Evolutionary conservation across 2,329 filamentous ascomycete genomes (phyloP).

Genomic region (Penicillium sp.): DNA sequence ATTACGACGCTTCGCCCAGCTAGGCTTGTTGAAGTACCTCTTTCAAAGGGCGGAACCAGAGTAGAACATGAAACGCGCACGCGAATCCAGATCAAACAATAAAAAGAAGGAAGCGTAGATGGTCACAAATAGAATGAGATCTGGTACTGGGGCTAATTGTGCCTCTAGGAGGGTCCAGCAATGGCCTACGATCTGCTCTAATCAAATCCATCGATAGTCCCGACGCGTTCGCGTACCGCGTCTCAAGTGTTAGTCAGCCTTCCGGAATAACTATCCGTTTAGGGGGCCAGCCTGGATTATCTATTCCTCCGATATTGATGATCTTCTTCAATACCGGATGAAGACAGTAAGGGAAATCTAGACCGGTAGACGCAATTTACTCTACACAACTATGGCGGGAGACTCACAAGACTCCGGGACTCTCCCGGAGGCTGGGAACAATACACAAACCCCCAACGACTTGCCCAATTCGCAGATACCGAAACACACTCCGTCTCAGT

Average conservation of each 20-base stretch:
- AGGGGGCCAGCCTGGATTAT: conserved; percentile 5
- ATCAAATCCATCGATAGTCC: conserved; percentile 16
- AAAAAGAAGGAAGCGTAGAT: not conserved
- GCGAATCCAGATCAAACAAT: not conserved
- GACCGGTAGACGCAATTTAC: not conserved
- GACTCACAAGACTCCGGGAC: conserved; percentile 33
- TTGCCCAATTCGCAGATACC: conserved; percentile 29
- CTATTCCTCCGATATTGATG: conserved; percentile 9
- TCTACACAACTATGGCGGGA: conserved; percentile 36
- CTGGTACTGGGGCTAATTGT: conserved; percentile 7
- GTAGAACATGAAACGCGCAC: conserved; percentile 24
- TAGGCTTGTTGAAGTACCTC: conserved; percentile 22
- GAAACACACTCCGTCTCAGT: conserved; percentile 43
- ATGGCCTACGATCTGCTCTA: conserved; percentile 14
- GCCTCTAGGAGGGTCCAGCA: conserved; percentile 14
- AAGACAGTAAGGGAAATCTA: not conserved
- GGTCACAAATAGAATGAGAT: not conserved
- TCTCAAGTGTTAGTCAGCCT: conserved; percentile 23
- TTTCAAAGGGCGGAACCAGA: conserved; percentile 11
- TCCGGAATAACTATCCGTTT: conserved; percentile 24
- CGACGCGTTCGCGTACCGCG: conserved; percentile 37
- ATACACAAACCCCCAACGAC: conserved; percentile 16
- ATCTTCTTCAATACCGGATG: not conserved
- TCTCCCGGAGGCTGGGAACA: conserved; percentile 12
- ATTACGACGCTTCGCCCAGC: conserved; percentile 35